Evolutionary conservation across 2,329 filamentous ascomycete species (phyloP).

Genomic region (Madurella fahalii): DNA sequence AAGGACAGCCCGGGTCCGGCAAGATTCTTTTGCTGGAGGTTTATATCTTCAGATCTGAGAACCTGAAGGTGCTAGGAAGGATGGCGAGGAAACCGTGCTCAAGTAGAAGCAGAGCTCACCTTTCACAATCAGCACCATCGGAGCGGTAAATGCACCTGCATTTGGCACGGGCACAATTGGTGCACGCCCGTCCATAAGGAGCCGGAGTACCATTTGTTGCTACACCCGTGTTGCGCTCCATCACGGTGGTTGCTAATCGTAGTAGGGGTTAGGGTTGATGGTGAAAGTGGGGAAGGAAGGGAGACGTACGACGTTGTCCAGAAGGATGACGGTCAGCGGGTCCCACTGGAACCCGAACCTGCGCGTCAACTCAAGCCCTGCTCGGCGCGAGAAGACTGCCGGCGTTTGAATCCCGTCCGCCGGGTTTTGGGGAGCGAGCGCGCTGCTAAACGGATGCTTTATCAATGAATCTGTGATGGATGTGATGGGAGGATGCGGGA

Average conservation of each 20-base stretch:
- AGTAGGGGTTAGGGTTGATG: conserved; percentile 14
- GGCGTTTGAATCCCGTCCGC: neutral
- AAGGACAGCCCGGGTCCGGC: neutral
- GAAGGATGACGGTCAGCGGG: neutral
- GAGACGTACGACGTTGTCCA: neutral
- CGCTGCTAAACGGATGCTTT: conserved; percentile 2
- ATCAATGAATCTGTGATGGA: neutral
- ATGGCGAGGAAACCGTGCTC: too few species aligned
- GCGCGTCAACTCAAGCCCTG: neutral
- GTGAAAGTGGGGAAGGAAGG: too few species aligned
- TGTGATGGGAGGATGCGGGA: conserved; percentile 1
- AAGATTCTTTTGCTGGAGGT: too few species aligned
- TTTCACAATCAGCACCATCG: conserved; percentile 30
- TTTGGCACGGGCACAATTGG: conserved; percentile 45
- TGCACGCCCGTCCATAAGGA: conserved; percentile 42
- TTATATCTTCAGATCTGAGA: too few species aligned
- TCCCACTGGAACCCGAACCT: neutral
- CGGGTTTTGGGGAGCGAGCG: neutral
- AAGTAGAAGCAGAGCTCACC: conserved; percentile 22
- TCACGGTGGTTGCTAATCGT: neutral
- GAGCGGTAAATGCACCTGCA: conserved; percentile 44
- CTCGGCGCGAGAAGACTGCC: neutral
- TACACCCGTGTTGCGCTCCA: conserved; percentile 6
- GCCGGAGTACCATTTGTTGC: conserved; percentile 16
- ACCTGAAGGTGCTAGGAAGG: too few species aligned